A percentile compares a stretch with the other conserved stretches of the same genome.
Conservation (phyloP, 2,329 filamentous ascomycete species). For the Capronia coronata region DNA sequence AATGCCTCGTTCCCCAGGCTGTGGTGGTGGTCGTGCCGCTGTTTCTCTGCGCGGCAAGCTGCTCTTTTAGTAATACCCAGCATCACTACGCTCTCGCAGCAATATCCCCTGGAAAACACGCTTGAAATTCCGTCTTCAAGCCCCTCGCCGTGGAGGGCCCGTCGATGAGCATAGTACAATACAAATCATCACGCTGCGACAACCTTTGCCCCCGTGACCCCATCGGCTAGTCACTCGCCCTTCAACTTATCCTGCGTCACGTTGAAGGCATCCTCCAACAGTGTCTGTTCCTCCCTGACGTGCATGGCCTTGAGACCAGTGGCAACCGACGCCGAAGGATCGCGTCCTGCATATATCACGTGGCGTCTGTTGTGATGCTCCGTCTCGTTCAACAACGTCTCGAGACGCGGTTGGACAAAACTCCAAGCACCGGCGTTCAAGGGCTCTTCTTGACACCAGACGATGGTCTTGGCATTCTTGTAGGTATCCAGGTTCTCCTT, state of each 20-base stretch:
- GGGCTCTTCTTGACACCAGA: constrained; percentile 96
- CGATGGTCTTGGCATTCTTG: constrained; percentile 94
- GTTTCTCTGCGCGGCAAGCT: too few relatives aligned
- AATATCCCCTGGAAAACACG: too few relatives aligned
- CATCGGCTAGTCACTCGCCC: constrained; percentile 37
- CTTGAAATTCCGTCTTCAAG: not conserved
- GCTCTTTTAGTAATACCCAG: too few relatives aligned
- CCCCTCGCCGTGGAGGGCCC: not conserved
- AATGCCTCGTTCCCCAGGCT: too few relatives aligned
- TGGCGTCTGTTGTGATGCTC: constrained; percentile 88
- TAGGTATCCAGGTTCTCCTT: constrained; percentile 96
- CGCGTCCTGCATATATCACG: constrained; percentile 93
- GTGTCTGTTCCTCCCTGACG: constrained; percentile 83
- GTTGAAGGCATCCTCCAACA: constrained; percentile 61
- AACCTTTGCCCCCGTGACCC: constrained; percentile 10
- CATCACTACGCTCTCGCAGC: too few relatives aligned
- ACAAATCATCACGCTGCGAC: not conserved
- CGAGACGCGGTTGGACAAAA: constrained; percentile 93
- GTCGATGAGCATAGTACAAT: too few relatives aligned
- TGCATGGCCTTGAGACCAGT: constrained; percentile 86
- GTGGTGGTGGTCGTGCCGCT: too few relatives aligned
- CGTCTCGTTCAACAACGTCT: constrained; percentile 91
- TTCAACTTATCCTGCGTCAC: constrained; percentile 61
- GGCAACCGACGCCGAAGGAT: constrained; percentile 87
- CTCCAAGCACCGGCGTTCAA: constrained; percentile 96